Evolutionary conservation across 2,329 filamentous ascomycete species (phyloP).

Genomic region (Scortechinia acanthostroma): DNA sequence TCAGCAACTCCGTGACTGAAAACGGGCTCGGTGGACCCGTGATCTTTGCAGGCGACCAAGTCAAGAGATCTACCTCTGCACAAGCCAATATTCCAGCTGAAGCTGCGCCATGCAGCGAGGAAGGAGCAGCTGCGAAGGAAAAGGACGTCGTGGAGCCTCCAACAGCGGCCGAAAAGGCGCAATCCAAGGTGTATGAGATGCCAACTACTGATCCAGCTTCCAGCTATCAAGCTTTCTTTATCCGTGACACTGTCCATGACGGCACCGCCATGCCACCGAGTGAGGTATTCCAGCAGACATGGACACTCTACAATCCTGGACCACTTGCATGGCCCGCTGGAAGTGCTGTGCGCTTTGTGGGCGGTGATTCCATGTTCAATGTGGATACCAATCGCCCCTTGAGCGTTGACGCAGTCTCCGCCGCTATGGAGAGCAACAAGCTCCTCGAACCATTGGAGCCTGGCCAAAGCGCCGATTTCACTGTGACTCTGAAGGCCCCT

Average conservation of each 20-base stretch:
- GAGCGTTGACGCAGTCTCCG: conserved; percentile 69
- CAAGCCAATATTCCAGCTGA: conserved; percentile 22
- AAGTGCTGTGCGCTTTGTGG: conserved; percentile 83
- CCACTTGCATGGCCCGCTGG: conserved; percentile 76
- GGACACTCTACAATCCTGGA: conserved; percentile 83
- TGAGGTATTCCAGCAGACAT: conserved; percentile 78
- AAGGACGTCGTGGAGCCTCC: neutral
- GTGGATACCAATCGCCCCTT: conserved; percentile 74
- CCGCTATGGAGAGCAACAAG: conserved; percentile 76
- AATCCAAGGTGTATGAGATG: neutral
- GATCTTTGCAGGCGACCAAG: conserved; percentile 38
- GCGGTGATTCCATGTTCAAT: conserved; percentile 93
- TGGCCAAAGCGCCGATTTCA: conserved; percentile 74
- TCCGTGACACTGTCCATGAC: conserved; percentile 73
- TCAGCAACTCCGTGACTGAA: conserved; percentile 79
- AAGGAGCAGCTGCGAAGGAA: conserved; percentile 5
- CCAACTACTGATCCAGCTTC: neutral
- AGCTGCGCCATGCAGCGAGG: conserved; percentile 5
- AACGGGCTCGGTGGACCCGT: conserved; percentile 31
- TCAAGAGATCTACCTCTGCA: conserved; percentile 39
- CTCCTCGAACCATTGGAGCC: conserved; percentile 63
- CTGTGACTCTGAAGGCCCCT: conserved; percentile 77
- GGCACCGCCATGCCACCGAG: conserved; percentile 67
- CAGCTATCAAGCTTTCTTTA: conserved; percentile 51
- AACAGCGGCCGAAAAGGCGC: neutral